These are phyloP conservation scores for Boletus patriciae DNA, from an alignment of 768 basidiomycete species.

Conservation along the genomic window DNA sequence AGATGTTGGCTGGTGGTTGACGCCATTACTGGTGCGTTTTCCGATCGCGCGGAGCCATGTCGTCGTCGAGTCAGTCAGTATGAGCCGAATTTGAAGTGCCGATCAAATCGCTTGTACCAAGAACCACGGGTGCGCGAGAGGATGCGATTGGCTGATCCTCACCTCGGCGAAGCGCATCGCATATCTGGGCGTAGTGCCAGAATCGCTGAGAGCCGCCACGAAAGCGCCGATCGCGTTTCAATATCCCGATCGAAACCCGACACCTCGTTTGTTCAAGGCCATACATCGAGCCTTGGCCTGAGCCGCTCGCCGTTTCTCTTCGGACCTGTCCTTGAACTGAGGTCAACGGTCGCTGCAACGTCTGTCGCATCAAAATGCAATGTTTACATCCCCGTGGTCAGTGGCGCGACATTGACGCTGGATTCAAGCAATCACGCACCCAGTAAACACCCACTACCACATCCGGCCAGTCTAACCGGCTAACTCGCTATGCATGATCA, in stretches of 20 bases:
- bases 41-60: slow-evolving; percentile 40
- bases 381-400: too few species aligned
- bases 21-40: slow-evolving; percentile 18
- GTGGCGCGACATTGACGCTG: too few species aligned
- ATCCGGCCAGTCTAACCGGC: slow-evolving; percentile 67
- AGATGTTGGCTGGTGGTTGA: slow-evolving; percentile 28
- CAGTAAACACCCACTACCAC: too few species aligned
- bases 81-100: slow-evolving; percentile 53
- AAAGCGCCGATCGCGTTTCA: slow-evolving; percentile 50
- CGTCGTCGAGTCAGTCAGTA: slow-evolving; percentile 44
- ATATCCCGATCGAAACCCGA: too few species aligned
- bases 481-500: slow-evolving; percentile 71
- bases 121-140: slow-evolving; percentile 59
- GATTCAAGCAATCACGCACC: too few species aligned
- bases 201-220: slow-evolving; percentile 38
- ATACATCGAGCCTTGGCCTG: slow-evolving; percentile 14
- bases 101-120: slow-evolving; percentile 62
- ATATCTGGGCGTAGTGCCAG: slow-evolving; percentile 37
- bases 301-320: not conserved
- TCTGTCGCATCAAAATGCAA: too few species aligned
- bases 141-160: slow-evolving; percentile 56
- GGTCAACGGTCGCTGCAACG: slow-evolving; percentile 11
- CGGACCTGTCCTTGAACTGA: slow-evolving; percentile 14
- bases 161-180: slow-evolving; percentile 53
- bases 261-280: slow-evolving; percentile 24